Conservation (phyloP, 495 filamentous ascomycete genomes). For the Penicillium paradoxum region DNA sequence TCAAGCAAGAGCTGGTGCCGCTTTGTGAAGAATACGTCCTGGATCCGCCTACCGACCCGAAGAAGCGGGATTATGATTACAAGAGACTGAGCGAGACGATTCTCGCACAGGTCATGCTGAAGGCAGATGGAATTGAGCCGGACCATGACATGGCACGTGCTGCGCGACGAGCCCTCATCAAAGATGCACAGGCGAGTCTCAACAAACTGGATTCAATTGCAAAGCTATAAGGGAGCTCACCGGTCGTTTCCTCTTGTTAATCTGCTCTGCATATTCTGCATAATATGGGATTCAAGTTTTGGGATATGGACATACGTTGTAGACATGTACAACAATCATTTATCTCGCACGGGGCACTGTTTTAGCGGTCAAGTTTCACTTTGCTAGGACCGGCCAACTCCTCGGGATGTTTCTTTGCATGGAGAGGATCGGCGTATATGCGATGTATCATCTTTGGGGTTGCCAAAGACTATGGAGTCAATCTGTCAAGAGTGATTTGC, state of each 20-base stretch:
- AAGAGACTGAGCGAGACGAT: conserved; percentile 78
- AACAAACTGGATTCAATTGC: conserved; percentile 54
- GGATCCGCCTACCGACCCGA: conserved; percentile 62
- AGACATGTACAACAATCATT: not conserved
- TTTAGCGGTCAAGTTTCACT: not conserved
- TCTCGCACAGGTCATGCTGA: conserved; percentile 75
- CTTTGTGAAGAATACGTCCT: conserved; percentile 59
- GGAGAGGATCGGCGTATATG: conserved; percentile 4
- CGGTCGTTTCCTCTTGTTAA: conserved; percentile 5
- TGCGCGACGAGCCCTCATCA: conserved; percentile 69
- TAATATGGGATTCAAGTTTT: not conserved
- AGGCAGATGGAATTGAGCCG: conserved; percentile 78
- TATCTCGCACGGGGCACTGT: not conserved
- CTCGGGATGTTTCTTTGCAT: conserved; percentile 7
- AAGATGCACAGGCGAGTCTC: conserved; percentile 62
- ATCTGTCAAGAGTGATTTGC: conserved; percentile 1
- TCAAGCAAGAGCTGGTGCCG: conserved; percentile 63
- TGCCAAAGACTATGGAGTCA: conserved; percentile 3
- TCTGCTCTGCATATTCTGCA: not conserved
- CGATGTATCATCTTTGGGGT: conserved; percentile 2
- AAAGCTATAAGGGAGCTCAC: conserved; percentile 13
- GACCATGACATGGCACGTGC: conserved; percentile 59
- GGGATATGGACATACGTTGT: not conserved
- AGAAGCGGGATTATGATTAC: conserved; percentile 71
- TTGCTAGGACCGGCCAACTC: conserved; percentile 1